Evolutionary conservation across 176 grass and related monocot species (phyloP).

Genomic region (Oryza officinalis): DNA sequence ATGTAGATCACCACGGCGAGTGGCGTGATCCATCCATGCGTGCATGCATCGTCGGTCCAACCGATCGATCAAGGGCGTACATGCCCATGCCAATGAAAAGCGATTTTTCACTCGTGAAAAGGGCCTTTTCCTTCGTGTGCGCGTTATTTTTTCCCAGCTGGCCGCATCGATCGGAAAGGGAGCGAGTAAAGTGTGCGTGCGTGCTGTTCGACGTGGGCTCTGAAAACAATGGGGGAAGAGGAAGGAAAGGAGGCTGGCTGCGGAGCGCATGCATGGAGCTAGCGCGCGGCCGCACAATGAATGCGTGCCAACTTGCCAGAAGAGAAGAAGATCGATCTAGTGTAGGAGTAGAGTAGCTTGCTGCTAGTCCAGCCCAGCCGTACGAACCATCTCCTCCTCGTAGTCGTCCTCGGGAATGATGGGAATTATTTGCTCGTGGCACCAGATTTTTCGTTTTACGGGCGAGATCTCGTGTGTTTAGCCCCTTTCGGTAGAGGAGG

Average conservation of each 20-base stretch:
- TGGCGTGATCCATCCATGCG: background rate
- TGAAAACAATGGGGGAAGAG: constrained; percentile 37
- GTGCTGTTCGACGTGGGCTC: constrained; percentile 1
- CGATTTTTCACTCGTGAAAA: background rate
- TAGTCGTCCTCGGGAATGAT: constrained; percentile 67
- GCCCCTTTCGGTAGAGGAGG: constrained; percentile 9
- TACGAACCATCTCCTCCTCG: background rate
- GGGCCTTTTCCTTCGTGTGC: background rate
- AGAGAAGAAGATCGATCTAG: background rate
- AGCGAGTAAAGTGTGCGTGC: background rate
- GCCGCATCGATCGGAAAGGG: background rate
- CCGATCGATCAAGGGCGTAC: background rate
- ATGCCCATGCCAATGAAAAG: background rate
- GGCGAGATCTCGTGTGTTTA: constrained; percentile 50
- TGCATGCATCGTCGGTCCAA: background rate
- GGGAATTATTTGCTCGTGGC: constrained; percentile 51
- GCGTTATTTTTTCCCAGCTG: background rate
- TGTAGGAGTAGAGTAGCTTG: too few relatives aligned
- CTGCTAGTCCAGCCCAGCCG: background rate
- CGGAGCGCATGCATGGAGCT: background rate
- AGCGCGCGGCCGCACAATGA: background rate
- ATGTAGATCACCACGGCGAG: background rate
- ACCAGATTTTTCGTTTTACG: constrained; percentile 30
- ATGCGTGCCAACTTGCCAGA: background rate
- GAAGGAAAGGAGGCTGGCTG: background rate